Conservation (phyloP, 306 rosid genomes). For the Castanospermum australe region DNA sequence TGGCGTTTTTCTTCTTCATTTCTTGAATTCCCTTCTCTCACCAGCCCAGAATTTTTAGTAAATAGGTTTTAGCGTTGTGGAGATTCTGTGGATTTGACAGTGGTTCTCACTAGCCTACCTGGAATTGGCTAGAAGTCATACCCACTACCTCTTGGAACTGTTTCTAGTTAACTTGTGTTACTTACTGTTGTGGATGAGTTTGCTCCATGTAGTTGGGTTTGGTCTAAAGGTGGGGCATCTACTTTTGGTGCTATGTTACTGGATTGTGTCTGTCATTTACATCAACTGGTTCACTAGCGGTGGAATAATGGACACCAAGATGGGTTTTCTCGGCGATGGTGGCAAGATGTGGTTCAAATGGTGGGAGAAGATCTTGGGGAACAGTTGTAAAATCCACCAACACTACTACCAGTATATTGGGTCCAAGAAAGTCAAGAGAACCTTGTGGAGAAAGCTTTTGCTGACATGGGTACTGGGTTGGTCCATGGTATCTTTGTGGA, state of each 20-base stretch:
- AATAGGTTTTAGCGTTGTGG: constrained; percentile 37
- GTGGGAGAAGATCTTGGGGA: constrained; percentile 57
- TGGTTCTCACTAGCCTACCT: constrained; percentile 36
- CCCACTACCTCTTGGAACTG: constrained; percentile 51
- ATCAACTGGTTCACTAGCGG: constrained; percentile 64
- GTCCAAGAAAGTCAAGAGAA: constrained; percentile 40
- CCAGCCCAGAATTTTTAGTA: constrained; percentile 30
- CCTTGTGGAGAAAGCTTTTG: constrained; percentile 59
- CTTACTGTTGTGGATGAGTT: constrained; percentile 75
- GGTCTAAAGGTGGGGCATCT: constrained; percentile 84
- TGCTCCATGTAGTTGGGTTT: constrained; percentile 79
- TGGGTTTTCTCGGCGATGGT: constrained; percentile 56
- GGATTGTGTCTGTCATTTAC: constrained; percentile 66
- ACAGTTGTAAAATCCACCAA: constrained; percentile 44
- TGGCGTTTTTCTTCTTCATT: constrained; percentile 27
- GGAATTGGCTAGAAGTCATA: constrained; percentile 44
- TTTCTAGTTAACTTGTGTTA: constrained; percentile 49
- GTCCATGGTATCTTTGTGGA: constrained; percentile 54
- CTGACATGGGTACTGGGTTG: constrained; percentile 65
- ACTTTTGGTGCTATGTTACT: constrained; percentile 71
- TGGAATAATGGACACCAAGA: constrained; percentile 60
- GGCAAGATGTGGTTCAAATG: constrained; percentile 64
- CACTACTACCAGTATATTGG: constrained; percentile 57
- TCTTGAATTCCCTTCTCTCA: constrained; percentile 25
- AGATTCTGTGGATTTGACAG: constrained; percentile 68